These are phyloP conservation scores for Psilocybe mexicana DNA, from an alignment of 1,284 basidiomycete genomes.

Conservation along the genomic window DNA sequence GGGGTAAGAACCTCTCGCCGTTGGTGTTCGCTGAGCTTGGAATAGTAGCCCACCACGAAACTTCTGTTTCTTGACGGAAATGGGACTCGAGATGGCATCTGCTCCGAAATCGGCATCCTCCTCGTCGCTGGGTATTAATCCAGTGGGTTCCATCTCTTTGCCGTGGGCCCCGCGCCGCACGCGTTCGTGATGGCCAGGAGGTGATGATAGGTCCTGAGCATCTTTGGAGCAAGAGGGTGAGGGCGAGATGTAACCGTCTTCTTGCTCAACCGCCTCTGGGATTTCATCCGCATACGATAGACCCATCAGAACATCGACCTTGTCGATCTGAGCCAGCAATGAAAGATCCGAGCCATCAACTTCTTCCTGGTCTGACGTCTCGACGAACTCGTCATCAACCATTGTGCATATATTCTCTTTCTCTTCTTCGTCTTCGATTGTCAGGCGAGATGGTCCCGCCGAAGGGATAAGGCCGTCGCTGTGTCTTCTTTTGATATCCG, in stretches of 20 bases:
- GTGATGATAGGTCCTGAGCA: conserved; percentile 66
- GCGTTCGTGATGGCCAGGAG: conserved; percentile 30
- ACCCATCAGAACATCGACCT: conserved; percentile 30
- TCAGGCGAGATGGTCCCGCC: conserved; percentile 41
- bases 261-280: conserved; percentile 56
- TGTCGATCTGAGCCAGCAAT: conserved; percentile 33
- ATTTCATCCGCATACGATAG: conserved; percentile 35
- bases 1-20: neutral
- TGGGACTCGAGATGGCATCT: conserved; percentile 65
- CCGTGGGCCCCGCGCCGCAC: conserved; percentile 23
- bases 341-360: conserved; percentile 34
- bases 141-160: conserved; percentile 6
- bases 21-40: conserved; percentile 14
- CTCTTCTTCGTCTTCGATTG: conserved; percentile 25
- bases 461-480: conserved; percentile 23
- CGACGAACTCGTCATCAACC: conserved; percentile 39
- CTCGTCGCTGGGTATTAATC: conserved; percentile 18
- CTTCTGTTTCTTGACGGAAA: conserved; percentile 27
- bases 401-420: conserved; percentile 46
- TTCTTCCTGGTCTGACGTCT: conserved; percentile 30
- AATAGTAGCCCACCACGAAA: neutral
- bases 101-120: conserved; percentile 42
- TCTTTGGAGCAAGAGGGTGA: conserved; percentile 52
- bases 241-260: conserved; percentile 77
- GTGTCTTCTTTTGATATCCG: conserved; percentile 18